phyloP scores from a whole-genome alignment of 1,284 basidiomycete species.

The Leccinum ponderosum region DNA sequence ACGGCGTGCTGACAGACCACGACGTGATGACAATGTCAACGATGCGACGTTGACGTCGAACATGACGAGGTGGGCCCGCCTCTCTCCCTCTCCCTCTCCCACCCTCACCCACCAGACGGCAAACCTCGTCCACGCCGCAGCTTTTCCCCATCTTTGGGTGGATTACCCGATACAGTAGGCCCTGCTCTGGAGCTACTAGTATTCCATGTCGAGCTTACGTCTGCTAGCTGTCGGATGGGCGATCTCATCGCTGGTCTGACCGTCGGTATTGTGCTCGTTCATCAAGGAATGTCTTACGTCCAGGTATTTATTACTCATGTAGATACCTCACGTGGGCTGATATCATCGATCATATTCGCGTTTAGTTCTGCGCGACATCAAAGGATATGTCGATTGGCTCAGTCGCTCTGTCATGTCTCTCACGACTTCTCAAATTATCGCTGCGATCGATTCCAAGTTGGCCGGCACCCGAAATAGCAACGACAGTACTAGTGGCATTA shows the following conservation, averaged over 20 bases:
- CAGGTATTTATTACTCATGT: constrained; percentile 42
- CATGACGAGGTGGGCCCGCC: too few species aligned
- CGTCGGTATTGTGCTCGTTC: constrained; percentile 89
- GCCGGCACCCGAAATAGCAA: constrained; percentile 77
- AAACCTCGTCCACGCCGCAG: constrained; percentile 29
- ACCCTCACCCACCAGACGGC: too few species aligned
- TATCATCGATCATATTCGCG: constrained; percentile 8
- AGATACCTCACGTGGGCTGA: constrained; percentile 11
- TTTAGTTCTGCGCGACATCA: constrained; percentile 86
- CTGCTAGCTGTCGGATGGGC: constrained; percentile 64
- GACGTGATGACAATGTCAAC: too few species aligned
- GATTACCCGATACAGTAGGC: constrained; percentile 82
- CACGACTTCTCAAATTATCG: constrained; percentile 83
- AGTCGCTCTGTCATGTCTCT: constrained; percentile 94
- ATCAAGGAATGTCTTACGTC: constrained; percentile 86
- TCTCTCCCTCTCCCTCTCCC: too few species aligned
- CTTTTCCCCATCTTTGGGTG: constrained; percentile 86
- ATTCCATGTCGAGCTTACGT: neutral
- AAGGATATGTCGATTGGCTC: constrained; percentile 97
- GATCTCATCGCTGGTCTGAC: constrained; percentile 90
- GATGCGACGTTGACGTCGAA: too few species aligned
- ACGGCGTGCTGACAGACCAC: too few species aligned
- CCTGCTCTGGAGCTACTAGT: neutral
- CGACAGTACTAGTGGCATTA: constrained; percentile 69
- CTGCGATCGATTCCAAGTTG: constrained; percentile 60